Evolutionary conservation across 805 yeast genomes (phyloP).

Genomic region (Candida sphagnicola): DNA sequence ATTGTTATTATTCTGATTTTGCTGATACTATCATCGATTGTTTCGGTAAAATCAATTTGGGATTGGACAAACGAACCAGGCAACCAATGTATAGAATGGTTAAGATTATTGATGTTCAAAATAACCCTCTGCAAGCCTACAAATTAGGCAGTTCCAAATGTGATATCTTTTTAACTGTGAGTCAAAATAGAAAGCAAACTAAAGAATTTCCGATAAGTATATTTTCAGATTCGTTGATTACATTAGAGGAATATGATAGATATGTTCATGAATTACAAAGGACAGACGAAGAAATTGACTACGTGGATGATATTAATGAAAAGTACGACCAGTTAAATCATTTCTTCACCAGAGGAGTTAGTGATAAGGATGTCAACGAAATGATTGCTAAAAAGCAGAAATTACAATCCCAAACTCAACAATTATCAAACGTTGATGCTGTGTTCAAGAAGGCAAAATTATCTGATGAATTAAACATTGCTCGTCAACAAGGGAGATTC

Average conservation of each 20-base stretch:
- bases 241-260: slow-evolving; percentile 66
- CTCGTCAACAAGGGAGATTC: slow-evolving; percentile 53
- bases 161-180: slow-evolving; percentile 58
- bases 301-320: slow-evolving; percentile 57
- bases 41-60: slow-evolving; percentile 80
- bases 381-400: slow-evolving; percentile 72
- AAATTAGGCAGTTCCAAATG: slow-evolving; percentile 38
- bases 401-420: slow-evolving; percentile 25
- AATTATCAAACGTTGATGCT: slow-evolving; percentile 45
- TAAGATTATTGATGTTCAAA: slow-evolving; percentile 62
- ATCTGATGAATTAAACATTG: slow-evolving; percentile 71
- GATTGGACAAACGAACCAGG: slow-evolving; percentile 58
- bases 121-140: slow-evolving; percentile 39
- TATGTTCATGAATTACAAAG: slow-evolving; percentile 60
- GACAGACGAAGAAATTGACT: slow-evolving; percentile 56
- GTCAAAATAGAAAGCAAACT: slow-evolving; percentile 75
- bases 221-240: slow-evolving; percentile 74
- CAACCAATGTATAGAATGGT: slow-evolving; percentile 78
- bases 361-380: slow-evolving; percentile 70
- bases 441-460: slow-evolving; percentile 71
- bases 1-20: slow-evolving; percentile 80
- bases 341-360: slow-evolving; percentile 63
- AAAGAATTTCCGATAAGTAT: slow-evolving; percentile 73
- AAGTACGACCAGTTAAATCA: slow-evolving; percentile 60
- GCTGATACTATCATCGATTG: slow-evolving; percentile 66